These are phyloP conservation scores for Trametes punicea DNA, from an alignment of 768 basidiomycete genomes.

Conservation along the genomic window DNA sequence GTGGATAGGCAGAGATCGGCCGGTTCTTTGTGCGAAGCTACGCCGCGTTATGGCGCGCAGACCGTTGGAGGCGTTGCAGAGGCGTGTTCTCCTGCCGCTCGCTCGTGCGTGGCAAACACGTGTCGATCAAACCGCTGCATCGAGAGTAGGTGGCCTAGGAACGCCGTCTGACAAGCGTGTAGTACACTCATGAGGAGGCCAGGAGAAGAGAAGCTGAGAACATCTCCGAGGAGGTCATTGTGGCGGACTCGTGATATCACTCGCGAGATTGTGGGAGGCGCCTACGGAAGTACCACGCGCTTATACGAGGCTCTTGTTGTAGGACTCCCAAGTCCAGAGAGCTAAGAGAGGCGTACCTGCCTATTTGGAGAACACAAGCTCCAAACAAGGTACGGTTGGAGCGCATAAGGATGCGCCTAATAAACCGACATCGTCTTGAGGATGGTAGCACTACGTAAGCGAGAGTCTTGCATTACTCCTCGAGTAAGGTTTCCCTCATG, in stretches of 20 bases:
- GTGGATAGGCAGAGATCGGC: slow-evolving; percentile 9
- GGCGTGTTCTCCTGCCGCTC: slow-evolving; percentile 18
- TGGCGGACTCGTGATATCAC: slow-evolving; percentile 4
- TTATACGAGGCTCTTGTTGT: no score
- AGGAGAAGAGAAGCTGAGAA: neutral
- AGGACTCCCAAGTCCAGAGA: no score
- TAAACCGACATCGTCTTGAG: no score
- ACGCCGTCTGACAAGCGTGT: neutral
- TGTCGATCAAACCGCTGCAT: slow-evolving; percentile 16
- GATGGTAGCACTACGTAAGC: no score
- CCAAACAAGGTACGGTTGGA: no score
- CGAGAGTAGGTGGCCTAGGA: neutral
- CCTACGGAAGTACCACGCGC: no score
- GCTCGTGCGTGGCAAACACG: slow-evolving; percentile 21
- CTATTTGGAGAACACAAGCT: no score
- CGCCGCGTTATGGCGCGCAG: slow-evolving; percentile 12
- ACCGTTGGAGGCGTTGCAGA: slow-evolving; percentile 18
- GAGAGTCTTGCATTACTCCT: no score
- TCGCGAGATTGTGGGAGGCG: slow-evolving; percentile 58
- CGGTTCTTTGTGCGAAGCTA: slow-evolving; percentile 18
- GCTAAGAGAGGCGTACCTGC: no score
- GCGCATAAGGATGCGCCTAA: no score
- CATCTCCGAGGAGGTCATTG: neutral
- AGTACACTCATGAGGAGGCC: neutral
- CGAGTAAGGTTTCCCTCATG: no score